Evolutionary conservation across 2,329 filamentous ascomycete species (phyloP).

Genomic region (Colletotrichum chrysophilum): DNA sequence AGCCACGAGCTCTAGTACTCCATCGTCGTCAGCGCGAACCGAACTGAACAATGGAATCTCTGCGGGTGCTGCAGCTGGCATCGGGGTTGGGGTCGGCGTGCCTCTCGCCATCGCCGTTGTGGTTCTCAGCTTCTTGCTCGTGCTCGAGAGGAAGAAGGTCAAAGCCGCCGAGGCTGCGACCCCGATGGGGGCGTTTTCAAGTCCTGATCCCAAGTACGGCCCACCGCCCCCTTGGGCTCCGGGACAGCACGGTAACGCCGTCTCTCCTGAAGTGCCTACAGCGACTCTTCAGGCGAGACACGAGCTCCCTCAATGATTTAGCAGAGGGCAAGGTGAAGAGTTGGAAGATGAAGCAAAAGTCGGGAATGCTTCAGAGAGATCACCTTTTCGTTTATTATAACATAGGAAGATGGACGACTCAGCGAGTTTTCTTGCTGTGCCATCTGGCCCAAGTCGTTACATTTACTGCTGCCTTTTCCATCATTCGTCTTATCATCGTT

Average conservation of each 20-base stretch:
- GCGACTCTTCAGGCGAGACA: background rate
- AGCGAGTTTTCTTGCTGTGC: fast-evolving
- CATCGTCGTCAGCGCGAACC: background rate
- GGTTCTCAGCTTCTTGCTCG: background rate
- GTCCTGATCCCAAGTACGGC: background rate
- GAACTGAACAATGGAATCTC: background rate
- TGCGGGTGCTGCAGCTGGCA: conserved; percentile 4
- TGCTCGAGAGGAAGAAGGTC: conserved; percentile 10
- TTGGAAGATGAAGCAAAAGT: background rate
- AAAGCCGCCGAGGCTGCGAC: background rate
- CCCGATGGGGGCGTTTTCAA: fast-evolving
- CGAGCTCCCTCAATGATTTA: background rate
- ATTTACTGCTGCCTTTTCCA: background rate
- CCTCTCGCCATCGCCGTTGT: conserved; percentile 2
- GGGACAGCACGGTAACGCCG: background rate
- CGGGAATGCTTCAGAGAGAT: background rate
- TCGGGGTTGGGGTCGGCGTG: conserved; percentile 3
- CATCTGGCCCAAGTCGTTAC: background rate
- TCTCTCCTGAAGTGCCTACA: background rate
- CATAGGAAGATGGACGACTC: background rate
- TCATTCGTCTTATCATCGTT: background rate
- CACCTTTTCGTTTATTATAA: fast-evolving
- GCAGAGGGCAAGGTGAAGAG: fast-evolving
- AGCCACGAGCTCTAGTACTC: background rate
- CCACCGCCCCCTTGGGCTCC: background rate